A percentile compares a stretch with the other conserved stretches of the same genome.
Evolutionary conservation across 2,329 filamentous ascomycete genomes (phyloP).

Genomic region (Lachnum nothofagi): DNA sequence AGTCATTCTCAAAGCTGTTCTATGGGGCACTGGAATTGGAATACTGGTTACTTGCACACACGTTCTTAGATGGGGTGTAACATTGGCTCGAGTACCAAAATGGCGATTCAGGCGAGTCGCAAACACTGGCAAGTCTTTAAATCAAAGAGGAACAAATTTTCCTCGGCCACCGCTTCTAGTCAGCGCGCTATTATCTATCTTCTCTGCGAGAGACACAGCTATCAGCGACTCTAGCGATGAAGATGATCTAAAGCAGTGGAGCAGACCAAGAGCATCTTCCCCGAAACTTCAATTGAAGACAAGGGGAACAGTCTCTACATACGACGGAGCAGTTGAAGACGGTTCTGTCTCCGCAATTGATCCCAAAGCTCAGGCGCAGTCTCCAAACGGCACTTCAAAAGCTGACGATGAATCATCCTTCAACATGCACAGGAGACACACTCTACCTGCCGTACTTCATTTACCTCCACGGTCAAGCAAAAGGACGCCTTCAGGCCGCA

Average conservation of each 20-base stretch:
- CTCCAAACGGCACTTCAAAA: conserved; percentile 10
- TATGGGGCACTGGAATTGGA: conserved; percentile 78
- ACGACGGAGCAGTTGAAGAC: conserved; percentile 12
- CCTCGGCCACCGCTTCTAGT: conserved; percentile 15
- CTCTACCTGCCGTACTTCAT: conserved; percentile 43
- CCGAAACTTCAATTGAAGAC: conserved; percentile 19
- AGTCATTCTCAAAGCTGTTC: conserved; percentile 74
- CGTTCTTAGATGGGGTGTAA: conserved; percentile 77
- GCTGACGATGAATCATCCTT: conserved; percentile 35
- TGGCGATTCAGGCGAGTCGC: conserved; percentile 72
- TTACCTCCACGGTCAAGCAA: conserved; percentile 32
- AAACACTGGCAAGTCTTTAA: conserved; percentile 7
- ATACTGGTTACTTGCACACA: conserved; percentile 68
- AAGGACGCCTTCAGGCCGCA: conserved; percentile 57
- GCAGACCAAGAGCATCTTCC: neutral
- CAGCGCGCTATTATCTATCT: conserved; percentile 13
- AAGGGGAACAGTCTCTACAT: conserved; percentile 8
- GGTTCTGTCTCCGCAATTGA: conserved; percentile 25
- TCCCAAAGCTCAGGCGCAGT: conserved; percentile 11
- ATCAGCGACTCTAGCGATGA: conserved; percentile 25
- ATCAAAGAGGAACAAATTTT: conserved; percentile 5
- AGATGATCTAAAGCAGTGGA: conserved; percentile 10
- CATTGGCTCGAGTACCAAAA: conserved; percentile 79
- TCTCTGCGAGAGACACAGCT: conserved; percentile 17
- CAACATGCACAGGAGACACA: conserved; percentile 40